These are phyloP conservation scores for Cryomyces minteri DNA, from an alignment of 495 filamentous ascomycete species.

Conservation along the genomic window DNA sequence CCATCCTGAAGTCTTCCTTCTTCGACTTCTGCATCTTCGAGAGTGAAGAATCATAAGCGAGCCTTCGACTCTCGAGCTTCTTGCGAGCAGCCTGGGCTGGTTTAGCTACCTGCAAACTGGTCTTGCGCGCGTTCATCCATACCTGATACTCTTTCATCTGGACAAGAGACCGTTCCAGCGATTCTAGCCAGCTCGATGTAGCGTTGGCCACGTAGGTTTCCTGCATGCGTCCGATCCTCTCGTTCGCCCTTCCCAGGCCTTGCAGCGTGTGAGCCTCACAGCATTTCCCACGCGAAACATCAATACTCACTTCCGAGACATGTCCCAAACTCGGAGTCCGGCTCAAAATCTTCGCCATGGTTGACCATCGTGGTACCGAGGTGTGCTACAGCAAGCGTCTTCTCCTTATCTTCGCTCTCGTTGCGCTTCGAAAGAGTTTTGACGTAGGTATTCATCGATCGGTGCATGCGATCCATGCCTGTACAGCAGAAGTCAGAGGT, in stretches of 20 bases:
- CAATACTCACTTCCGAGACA: conserved; percentile 52
- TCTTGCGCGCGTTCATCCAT: conserved; percentile 5
- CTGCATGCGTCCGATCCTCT: conserved; percentile 72
- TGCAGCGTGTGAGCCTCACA: not conserved
- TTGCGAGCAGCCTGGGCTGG: conserved; percentile 55
- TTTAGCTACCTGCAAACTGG: not conserved
- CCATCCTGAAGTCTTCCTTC: conserved; percentile 78
- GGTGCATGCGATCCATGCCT: conserved; percentile 89
- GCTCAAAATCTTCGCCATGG: conserved; percentile 89
- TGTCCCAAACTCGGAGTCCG: conserved; percentile 81
- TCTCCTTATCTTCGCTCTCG: conserved; percentile 73
- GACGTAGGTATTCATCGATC: conserved; percentile 73
- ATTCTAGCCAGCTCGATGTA: conserved; percentile 80
- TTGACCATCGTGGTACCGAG: conserved; percentile 74
- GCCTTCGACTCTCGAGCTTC: conserved; percentile 80
- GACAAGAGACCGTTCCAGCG: conserved; percentile 68
- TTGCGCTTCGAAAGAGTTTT: conserved; percentile 79
- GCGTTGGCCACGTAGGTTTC: conserved; percentile 70
- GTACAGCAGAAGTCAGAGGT: not conserved
- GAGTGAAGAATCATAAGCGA: conserved; percentile 82
- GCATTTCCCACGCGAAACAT: not conserved
- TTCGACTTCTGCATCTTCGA: conserved; percentile 89
- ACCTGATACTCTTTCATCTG: conserved; percentile 99
- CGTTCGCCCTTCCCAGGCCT: conserved; percentile 41
- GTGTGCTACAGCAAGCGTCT: conserved; percentile 60